Evolutionary conservation across 192 early-diverging fungal genomes (phyloP), one percentile per base, ranked within the genome.

Genomic region (Entomortierella chlamydospora): DNA sequence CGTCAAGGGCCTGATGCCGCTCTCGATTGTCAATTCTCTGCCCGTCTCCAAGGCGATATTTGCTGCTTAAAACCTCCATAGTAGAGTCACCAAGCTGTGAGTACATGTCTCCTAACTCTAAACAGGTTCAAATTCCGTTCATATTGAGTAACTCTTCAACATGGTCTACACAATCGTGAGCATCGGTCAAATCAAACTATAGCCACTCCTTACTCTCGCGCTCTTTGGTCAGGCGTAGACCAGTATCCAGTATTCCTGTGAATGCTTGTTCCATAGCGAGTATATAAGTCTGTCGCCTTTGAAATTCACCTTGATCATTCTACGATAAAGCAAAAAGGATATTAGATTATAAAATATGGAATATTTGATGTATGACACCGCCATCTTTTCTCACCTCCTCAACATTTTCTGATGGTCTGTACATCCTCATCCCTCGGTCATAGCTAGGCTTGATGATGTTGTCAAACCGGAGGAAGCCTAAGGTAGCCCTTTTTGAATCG

Each of bases 31-130:
- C 72, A 18, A 77, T 70, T 43, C 76, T 64, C 8, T 80, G 60
- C 23, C 83, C 85, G n/a, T 83, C 68, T 25, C 85, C 85, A 11
- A 87, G 70, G 37, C 79, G 78, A 59, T 87, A 70, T 56, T 87
- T 87, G 55, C 85, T 87, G 31, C 84, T 83, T 12, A 82, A 67
- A 0, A 82, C 83, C 56, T 87, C 85, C 68, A 87, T 87, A 4
- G 83, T 76, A 12, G 73, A 49, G 52, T 87, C 85, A n/a, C 85
- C 85, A 50, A 87, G 72, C 29, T 87, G 73, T 17, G 85, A 72
- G 50, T 83, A 68, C 0, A 58, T 42, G 37, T 84, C 83, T 15
- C 78, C 78, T 1, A 87, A 47, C 23, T 77, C 81, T 84, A 65
- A 37, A 37, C 34, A 37, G 10, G 4, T 10, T 10, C 34, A 37